These are phyloP conservation scores for Dinochytrium kinnereticum DNA, from an alignment of 371 early-diverging fungal species.

Conservation along the genomic window DNA sequence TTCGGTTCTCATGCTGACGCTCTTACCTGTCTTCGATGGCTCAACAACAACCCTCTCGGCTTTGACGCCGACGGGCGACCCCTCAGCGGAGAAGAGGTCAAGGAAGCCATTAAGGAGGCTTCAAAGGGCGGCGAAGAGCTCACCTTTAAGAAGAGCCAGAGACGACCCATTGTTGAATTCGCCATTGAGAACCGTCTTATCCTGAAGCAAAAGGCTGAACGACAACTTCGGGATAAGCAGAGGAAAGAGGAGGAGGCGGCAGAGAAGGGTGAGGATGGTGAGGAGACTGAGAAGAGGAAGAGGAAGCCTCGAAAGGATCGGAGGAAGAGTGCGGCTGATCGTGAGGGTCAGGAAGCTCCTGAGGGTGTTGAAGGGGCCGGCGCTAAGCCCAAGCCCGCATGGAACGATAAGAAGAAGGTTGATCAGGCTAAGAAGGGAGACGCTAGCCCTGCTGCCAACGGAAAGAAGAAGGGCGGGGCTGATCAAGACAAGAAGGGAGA, in stretches of 20 bases:
- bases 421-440: background rate
- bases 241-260: constrained; percentile 19
- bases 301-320: constrained; percentile 24
- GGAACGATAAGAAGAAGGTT: too few species aligned
- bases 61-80: constrained; percentile 40
- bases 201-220: constrained; percentile 68
- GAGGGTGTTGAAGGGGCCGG: constrained; percentile 8
- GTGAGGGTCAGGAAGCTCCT: background rate
- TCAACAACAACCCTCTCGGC: constrained; percentile 84
- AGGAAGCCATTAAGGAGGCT: constrained; percentile 9
- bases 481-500: background rate
- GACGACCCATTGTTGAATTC: constrained; percentile 80
- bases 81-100: constrained; percentile 14
- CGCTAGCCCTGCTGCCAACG: background rate
- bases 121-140: constrained; percentile 53
- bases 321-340: background rate
- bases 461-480: background rate
- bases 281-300: constrained; percentile 28
- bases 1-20: constrained; percentile 87
- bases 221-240: constrained; percentile 29
- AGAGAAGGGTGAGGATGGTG: constrained; percentile 20
- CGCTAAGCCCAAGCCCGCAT: too few species aligned
- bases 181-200: constrained; percentile 88
- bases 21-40: constrained; percentile 84
- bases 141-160: constrained; percentile 40